Conservation (phyloP, 345 rosid genomes). For the Xanthoceras sorbifolium region DNA sequence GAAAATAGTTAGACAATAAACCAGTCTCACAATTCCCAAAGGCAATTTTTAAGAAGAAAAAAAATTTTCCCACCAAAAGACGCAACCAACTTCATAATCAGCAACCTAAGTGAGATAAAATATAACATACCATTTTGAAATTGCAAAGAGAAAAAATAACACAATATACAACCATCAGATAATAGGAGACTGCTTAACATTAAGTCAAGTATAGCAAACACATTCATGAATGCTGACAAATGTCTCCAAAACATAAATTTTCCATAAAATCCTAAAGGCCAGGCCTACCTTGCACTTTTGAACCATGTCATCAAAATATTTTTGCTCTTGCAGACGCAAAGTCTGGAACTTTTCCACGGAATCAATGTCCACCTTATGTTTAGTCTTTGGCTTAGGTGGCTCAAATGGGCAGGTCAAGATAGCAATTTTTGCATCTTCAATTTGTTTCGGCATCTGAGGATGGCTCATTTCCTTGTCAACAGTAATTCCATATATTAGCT, state of each 20-base stretch:
- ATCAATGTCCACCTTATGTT: slow-evolving; percentile 99
- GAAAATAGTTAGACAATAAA: not conserved
- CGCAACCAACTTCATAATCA: not conserved
- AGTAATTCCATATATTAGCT: slow-evolving; percentile 79
- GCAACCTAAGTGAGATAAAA: not conserved
- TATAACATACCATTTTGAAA: not conserved
- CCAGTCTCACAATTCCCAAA: not conserved
- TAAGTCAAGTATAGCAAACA: not conserved
- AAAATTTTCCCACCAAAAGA: not conserved
- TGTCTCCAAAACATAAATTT: not conserved
- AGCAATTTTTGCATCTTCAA: slow-evolving; percentile 94
- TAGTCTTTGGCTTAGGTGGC: slow-evolving; percentile 98
- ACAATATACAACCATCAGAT: not conserved
- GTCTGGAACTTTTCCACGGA: slow-evolving; percentile 94
- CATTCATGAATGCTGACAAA: not conserved
- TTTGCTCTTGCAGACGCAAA: slow-evolving; percentile 83
- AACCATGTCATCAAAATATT: slow-evolving; percentile 97
- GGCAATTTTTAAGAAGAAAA: not conserved
- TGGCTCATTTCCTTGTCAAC: slow-evolving; percentile 97
- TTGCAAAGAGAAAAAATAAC: not conserved
- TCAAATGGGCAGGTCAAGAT: slow-evolving; percentile 97
- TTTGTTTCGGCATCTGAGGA: slow-evolving; percentile 95
- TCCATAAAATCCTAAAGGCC: not conserved
- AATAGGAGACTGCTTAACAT: not conserved
- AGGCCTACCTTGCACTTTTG: slow-evolving; percentile 79